These are phyloP conservation scores for Psilocybe azurescens DNA, from an alignment of 768 basidiomycete genomes.

Conservation along the genomic window DNA sequence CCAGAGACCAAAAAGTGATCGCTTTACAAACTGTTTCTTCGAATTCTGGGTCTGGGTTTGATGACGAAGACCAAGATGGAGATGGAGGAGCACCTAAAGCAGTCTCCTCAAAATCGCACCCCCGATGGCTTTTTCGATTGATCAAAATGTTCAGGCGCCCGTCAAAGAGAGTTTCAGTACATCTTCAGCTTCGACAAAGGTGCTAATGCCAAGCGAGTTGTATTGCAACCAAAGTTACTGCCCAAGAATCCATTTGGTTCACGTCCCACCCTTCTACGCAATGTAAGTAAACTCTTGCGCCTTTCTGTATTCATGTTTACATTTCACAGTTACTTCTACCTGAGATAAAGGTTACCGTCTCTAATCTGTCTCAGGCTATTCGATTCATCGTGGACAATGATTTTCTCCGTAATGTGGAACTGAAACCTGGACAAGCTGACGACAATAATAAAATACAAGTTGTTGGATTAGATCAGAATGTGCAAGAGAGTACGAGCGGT, in stretches of 20 bases:
- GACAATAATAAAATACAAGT: constrained; percentile 68
- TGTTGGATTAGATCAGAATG: constrained; percentile 29
- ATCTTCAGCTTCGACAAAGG: constrained; percentile 19
- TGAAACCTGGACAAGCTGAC: constrained; percentile 74
- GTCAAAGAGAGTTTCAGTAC: not conserved
- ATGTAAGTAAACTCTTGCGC: constrained; percentile 50
- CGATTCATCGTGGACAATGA: constrained; percentile 90
- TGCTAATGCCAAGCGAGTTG: constrained; percentile 18
- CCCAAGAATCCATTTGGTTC: constrained; percentile 69
- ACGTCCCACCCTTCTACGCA: constrained; percentile 76
- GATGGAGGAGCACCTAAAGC: constrained; percentile 59
- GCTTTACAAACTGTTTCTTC: not conserved
- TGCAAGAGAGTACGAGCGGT: constrained; percentile 4
- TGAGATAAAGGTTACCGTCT: constrained; percentile 87
- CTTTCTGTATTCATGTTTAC: constrained; percentile 11
- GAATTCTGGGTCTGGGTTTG: constrained; percentile 21
- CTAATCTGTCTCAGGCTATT: constrained; percentile 92
- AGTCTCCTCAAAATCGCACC: constrained; percentile 50
- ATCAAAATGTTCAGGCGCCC: not conserved
- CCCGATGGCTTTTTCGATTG: not conserved
- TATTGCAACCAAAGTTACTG: constrained; percentile 46
- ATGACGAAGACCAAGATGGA: constrained; percentile 38
- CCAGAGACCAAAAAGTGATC: not conserved
- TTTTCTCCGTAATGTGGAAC: constrained; percentile 81
- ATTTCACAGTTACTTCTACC: constrained; percentile 72